Percentiles rank a stretch among this genome's conserved stretches.
phyloP scores from a whole-genome alignment of 495 filamentous ascomycete genomes.

The Podospora appendiculata region DNA sequence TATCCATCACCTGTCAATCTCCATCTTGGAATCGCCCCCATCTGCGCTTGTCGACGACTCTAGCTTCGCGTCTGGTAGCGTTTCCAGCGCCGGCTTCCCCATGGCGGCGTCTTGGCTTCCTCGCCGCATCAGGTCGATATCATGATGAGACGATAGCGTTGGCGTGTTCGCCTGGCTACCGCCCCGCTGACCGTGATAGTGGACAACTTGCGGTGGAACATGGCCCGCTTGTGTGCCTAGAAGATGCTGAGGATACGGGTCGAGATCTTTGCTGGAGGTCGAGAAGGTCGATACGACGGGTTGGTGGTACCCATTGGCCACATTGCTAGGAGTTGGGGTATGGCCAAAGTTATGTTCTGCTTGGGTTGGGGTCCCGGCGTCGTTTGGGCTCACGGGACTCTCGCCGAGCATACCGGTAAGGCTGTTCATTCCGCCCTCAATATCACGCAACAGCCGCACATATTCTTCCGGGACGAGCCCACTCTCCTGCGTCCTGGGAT shows the following conservation, averaged over 20 bases:
- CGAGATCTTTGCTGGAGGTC: constrained; percentile 65
- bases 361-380: constrained; percentile 49
- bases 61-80: constrained; percentile 29
- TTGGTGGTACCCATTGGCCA: constrained; percentile 50
- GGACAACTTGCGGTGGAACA: constrained; percentile 52
- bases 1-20: not conserved
- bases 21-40: not conserved
- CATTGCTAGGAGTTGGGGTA: constrained; percentile 33
- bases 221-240: constrained; percentile 51
- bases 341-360: constrained; percentile 39
- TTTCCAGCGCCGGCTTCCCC: constrained; percentile 24
- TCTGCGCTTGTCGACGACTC: constrained; percentile 3
- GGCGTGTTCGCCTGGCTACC: constrained; percentile 56
- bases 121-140: constrained; percentile 24
- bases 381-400: constrained; percentile 36
- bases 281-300: constrained; percentile 68
- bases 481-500: constrained; percentile 77
- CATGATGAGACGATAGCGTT: constrained; percentile 36
- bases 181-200: constrained; percentile 51
- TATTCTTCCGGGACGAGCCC: constrained; percentile 96
- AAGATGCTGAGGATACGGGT: constrained; percentile 61
- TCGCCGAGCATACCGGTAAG: constrained; percentile 36
- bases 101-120: constrained; percentile 32
- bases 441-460: constrained; percentile 85
- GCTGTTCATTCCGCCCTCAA: constrained; percentile 60